Evolutionary conservation across 2,329 filamentous ascomycete genomes (phyloP), one percentile per base, ranked within the genome.

Genomic region (Rasamsonia emersonii): DNA sequence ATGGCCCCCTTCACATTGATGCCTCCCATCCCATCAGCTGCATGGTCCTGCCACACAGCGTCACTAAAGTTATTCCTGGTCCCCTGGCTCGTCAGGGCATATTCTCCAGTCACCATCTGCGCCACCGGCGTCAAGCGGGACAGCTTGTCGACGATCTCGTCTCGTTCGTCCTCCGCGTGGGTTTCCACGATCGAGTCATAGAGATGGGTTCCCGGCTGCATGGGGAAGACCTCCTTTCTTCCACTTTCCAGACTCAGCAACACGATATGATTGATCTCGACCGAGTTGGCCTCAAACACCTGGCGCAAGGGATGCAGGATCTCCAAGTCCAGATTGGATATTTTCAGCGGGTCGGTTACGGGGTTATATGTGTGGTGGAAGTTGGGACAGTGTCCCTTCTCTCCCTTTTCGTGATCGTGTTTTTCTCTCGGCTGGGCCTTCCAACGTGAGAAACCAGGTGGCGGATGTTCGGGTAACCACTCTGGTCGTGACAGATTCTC

Each of bases 201-300:
- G 9, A 62, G 37, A 3, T 44, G 44, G 10, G 49, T 54, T 10
- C 49, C 50, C 29, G 56, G 53, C 30, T 56, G 53, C 32, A 59
- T 43, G 2, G 59, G 59, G 36, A 62, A 62, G 21, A 61, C 44
- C 24, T 63, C 58, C 30, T 61, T 62, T 21, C 59, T 49, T 4
- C 56, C 57, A 32, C 54, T 59, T 40, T 63, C 59, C n/a, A 63
- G 41, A 4, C 54, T 59, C 17, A 63, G 30, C 8, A 63, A 17
- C 5, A 62, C 45, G 1, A 62, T 47, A 42, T 63, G 53, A 17
- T 61, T 56, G 19, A 63, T 61, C 1, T 44, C 31, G n/a, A 59
- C 46, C 0, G 51, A 42, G 17, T 49, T 38, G 6, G 49, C 30
- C 16, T 53, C 39, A 14, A 59, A 43, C 0, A 50, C 48, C 10